Evolutionary conservation across 257 asterid genomes (phyloP), one percentile per base, ranked within the genome.

Genomic region (Primulina tabacum): DNA sequence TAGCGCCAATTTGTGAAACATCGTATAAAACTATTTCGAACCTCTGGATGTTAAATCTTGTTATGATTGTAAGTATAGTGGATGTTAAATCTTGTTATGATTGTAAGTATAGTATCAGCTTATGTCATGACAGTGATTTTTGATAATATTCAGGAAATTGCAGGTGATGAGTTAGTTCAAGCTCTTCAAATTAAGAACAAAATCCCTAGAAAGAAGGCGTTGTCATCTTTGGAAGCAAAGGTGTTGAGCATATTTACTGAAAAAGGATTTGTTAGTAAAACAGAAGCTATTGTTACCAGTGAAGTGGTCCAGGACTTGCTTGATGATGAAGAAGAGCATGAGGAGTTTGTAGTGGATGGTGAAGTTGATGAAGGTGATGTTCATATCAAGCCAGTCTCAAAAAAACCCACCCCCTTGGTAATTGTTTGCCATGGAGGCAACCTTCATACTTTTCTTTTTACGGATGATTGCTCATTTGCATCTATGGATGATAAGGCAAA

Each of bases 331-430:
- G 97, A 93, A 0, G 98, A 92, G 74, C 97, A 90, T 77, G 99
- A 93, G 68, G 99, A 94, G 89, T 81, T 90, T 68, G 89, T 94
- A 62, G 84, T 89, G 71, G 97, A 93, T 79, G 99, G 99, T 76
- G 99, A 93, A 89, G 91, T 93, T 82, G 96, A 90, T 85, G 97
- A 93, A 81, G 99, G 99, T 77, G 97, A 93, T 79, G 70, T 93
- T 78, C 99, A 83, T 72, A 93, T 93, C 80, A 93, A 89, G 84
- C 96, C 96, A 71, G 86, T 65, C 68, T 64, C 74, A 16, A 80
- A 80, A 79, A 89, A 85, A 81, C 77, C 84, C 67, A 52, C 65
- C 56, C 96, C 92, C 52, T 70, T 86, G 96, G 98, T 92, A 90
- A 68, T 67, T 73, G 72, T 58, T 60, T 47, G 32, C 61, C 65